These are phyloP conservation scores for Ophiocordyceps camponoti-saundersi DNA, from an alignment of 2,329 filamentous ascomycete species.

Conservation along the genomic window DNA sequence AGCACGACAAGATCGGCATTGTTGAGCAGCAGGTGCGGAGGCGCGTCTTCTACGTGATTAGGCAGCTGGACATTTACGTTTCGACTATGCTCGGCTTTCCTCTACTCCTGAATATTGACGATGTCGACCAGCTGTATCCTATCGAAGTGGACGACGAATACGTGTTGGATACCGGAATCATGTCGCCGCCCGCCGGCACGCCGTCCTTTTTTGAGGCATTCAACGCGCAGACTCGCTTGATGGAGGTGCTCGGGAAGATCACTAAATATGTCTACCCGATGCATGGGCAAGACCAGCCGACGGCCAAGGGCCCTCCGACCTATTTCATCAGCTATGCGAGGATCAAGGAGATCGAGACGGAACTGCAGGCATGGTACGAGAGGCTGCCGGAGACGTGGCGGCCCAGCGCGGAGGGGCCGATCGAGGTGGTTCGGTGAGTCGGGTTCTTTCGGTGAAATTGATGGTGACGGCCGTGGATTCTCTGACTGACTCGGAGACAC, in stretches of 20 bases:
- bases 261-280: conserved; percentile 50
- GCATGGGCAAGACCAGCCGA: conserved; percentile 35
- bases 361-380: conserved; percentile 47
- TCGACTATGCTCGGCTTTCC: conserved; percentile 51
- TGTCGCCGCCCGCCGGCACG: conserved; percentile 34
- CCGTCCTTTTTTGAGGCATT: conserved; percentile 46
- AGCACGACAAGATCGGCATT: conserved; percentile 42
- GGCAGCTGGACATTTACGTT: conserved; percentile 55
- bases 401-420: conserved; percentile 59
- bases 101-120: conserved; percentile 43
- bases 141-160: conserved; percentile 50
- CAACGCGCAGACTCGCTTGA: conserved; percentile 47
- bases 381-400: conserved; percentile 58
- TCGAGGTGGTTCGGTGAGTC: conserved; percentile 58
- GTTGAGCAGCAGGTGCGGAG: conserved; percentile 48
- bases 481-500: not conserved
- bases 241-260: conserved; percentile 47
- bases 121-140: conserved; percentile 50
- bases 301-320: conserved; percentile 24
- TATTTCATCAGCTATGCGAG: conserved; percentile 47
- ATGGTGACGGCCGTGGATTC: not conserved
- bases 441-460: not conserved
- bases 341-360: conserved; percentile 47
- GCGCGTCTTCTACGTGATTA: conserved; percentile 49
- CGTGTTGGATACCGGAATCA: conserved; percentile 41